These are phyloP conservation scores for Corniculantispora saksenae DNA, from an alignment of 2,329 filamentous ascomycete genomes.

Conservation along the genomic window DNA sequence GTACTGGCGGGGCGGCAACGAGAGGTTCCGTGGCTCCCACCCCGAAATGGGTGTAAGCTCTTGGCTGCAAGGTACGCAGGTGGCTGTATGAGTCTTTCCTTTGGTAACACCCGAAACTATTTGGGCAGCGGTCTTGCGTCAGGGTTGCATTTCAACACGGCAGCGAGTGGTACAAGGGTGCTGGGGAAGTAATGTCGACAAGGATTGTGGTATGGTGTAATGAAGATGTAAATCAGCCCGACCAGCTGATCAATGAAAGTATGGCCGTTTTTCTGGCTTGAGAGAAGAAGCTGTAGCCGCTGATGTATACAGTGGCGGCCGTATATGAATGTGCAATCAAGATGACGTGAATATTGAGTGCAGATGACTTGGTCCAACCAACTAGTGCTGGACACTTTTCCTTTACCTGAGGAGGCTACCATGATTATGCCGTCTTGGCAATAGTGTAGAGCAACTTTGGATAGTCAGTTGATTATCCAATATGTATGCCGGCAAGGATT, in stretches of 20 bases:
- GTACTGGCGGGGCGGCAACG: background rate
- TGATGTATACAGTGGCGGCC: background rate
- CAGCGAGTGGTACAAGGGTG: background rate
- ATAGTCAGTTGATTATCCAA: background rate
- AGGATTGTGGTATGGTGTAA: background rate
- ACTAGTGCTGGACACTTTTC: background rate
- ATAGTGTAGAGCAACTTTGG: background rate
- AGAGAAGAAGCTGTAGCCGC: background rate
- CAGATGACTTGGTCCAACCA: background rate
- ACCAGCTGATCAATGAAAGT: background rate
- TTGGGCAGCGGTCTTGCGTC: background rate
- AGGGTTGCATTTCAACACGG: background rate
- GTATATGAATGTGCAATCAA: background rate
- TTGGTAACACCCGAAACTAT: background rate
- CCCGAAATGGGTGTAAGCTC: background rate
- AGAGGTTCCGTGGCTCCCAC: background rate
- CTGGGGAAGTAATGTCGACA: background rate
- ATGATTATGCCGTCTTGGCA: background rate
- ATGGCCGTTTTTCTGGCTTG: background rate
- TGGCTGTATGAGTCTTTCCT: background rate
- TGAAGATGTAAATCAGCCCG: background rate
- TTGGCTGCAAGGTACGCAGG: background rate
- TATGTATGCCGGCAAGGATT: background rate
- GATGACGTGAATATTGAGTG: background rate
- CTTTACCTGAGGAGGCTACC: background rate